A percentile compares a stretch with the other conserved stretches of the same genome.
Conservation (phyloP, 306 rosid species). For the Dryas drummondii region DNA sequence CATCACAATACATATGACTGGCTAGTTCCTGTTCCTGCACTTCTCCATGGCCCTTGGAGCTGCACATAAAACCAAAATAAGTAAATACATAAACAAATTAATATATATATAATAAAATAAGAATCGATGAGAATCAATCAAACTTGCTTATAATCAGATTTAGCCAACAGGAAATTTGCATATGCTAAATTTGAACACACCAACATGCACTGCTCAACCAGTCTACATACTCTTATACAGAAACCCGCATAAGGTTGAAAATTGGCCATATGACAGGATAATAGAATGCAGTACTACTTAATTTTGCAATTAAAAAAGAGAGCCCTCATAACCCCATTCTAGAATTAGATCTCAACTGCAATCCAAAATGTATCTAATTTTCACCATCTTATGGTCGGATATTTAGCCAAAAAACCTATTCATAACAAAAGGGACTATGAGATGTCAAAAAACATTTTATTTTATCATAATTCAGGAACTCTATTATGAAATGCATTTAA, state of each 20-base stretch:
- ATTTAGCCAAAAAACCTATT: background rate
- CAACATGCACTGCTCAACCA: background rate
- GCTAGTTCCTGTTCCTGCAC: constrained; percentile 63
- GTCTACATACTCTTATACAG: background rate
- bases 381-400: background rate
- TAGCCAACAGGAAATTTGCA: background rate
- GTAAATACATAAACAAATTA: background rate
- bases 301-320: too few species aligned
- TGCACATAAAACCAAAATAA: constrained; percentile 29
- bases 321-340: background rate
- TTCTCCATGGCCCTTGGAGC: constrained; percentile 86
- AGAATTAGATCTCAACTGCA: background rate
- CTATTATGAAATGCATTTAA: too few species aligned
- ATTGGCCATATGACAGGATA: background rate
- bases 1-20: constrained; percentile 10
- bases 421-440: background rate
- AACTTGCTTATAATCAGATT: background rate
- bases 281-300: too few species aligned
- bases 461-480: background rate
- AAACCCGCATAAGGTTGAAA: background rate
- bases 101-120: background rate
- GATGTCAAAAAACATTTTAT: background rate
- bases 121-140: background rate
- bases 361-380: background rate
- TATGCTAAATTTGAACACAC: background rate